A percentile compares a stretch with the other conserved stretches of the same genome.
phyloP scores from a whole-genome alignment of 2,329 filamentous ascomycete species.

The Penicillium decumbens region DNA sequence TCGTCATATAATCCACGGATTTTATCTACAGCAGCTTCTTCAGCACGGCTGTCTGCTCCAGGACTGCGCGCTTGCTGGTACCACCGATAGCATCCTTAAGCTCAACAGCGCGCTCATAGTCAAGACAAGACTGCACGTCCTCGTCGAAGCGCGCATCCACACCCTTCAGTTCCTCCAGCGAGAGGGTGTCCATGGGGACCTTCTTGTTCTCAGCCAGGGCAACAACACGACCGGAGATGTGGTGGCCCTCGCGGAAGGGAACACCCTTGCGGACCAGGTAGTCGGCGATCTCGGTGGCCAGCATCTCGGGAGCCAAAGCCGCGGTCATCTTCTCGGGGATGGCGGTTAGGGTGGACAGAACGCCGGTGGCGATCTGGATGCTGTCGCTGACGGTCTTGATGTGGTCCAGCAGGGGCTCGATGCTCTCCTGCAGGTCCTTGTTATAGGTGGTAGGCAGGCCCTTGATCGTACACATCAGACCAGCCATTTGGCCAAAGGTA shows the following conservation, averaged over 20 bases:
- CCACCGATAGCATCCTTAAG: conserved; percentile 70
- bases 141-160: conserved; percentile 66
- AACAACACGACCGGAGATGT: conserved; percentile 69
- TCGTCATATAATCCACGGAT: conserved; percentile 9
- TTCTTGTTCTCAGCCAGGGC: conserved; percentile 64
- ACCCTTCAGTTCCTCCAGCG: conserved; percentile 60
- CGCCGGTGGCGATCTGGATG: conserved; percentile 75
- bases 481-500: conserved; percentile 75
- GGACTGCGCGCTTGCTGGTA: conserved; percentile 65
- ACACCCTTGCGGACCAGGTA: conserved; percentile 52
- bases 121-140: conserved; percentile 66
- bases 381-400: conserved; percentile 78
- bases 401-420: conserved; percentile 79
- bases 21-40: conserved; percentile 47
- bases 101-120: conserved; percentile 82
- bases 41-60: conserved; percentile 64
- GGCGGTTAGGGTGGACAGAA: conserved; percentile 67
- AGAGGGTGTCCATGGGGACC: conserved; percentile 66
- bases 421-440: conserved; percentile 85
- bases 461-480: conserved; percentile 70
- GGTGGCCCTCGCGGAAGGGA: conserved; percentile 75
- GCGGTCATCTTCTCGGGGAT: conserved; percentile 72
- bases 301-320: conserved; percentile 75
- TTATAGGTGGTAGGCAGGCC: conserved; percentile 80
- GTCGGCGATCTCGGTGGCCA: conserved; percentile 56